Percentiles rank a stretch among this genome's conserved stretches.
These are phyloP conservation scores for Omphalotus guepiniiformis DNA, from an alignment of 768 basidiomycete genomes.

Conservation along the genomic window DNA sequence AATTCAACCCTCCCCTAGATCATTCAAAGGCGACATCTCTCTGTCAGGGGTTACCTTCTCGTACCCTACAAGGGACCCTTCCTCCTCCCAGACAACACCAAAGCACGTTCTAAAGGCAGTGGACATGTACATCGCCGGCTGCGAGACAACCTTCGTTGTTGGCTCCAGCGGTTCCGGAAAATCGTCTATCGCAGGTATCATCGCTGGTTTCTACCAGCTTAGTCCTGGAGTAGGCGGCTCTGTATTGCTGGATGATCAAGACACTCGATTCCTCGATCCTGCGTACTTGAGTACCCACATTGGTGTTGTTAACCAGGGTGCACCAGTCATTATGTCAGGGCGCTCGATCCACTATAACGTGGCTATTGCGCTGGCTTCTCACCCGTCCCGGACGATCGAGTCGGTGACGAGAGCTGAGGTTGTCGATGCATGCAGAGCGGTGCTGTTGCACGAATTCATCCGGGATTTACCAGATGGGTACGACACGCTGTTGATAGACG, in stretches of 20 bases:
- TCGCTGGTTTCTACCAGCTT: conserved; percentile 71
- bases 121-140: conserved; percentile 63
- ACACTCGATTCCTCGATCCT: conserved; percentile 69
- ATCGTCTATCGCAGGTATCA: conserved; percentile 61
- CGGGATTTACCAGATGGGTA: conserved; percentile 83
- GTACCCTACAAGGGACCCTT: conserved; percentile 73
- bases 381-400: conserved; percentile 29
- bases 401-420: conserved; percentile 67
- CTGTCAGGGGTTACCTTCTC: conserved; percentile 59
- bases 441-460: conserved; percentile 86
- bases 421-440: conserved; percentile 74
- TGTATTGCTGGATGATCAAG: conserved; percentile 79
- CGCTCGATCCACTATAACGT: conserved; percentile 83
- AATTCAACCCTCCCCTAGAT: conserved; percentile 50
- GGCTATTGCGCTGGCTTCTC: conserved; percentile 59
- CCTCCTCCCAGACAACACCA: conserved; percentile 72
- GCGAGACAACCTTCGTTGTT: conserved; percentile 76
- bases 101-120: conserved; percentile 54
- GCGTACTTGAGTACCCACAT: conserved; percentile 66
- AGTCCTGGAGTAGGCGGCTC: conserved; percentile 35
- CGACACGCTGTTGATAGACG: conserved; percentile 49
- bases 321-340: conserved; percentile 59
- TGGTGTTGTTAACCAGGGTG: conserved; percentile 77
- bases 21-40: conserved; percentile 67
- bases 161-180: conserved; percentile 79